Percentiles rank a stretch among this genome's conserved stretches.
These are phyloP conservation scores for Amanita inopinata DNA, from an alignment of 768 basidiomycete species.

Conservation along the genomic window DNA sequence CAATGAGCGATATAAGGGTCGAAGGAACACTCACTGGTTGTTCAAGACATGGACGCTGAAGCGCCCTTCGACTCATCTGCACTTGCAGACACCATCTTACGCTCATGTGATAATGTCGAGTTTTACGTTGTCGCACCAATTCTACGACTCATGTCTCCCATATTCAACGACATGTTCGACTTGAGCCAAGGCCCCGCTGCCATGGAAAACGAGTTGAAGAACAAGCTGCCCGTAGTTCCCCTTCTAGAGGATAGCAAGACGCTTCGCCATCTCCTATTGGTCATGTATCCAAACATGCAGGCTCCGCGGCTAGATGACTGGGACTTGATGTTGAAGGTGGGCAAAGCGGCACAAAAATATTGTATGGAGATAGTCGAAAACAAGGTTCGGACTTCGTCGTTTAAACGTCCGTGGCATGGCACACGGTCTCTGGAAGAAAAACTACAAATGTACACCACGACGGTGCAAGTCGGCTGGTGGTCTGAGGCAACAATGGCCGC, in stretches of 20 bases:
- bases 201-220: neutral
- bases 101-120: constrained; percentile 9
- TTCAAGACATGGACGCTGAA: neutral
- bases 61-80: neutral
- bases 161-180: neutral
- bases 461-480: too few relatives aligned
- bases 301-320: neutral
- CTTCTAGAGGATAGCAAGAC: constrained; percentile 11
- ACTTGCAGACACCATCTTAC: constrained; percentile 1
- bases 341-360: constrained; percentile 7
- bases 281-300: constrained; percentile 2
- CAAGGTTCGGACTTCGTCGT: neutral
- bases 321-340: neutral
- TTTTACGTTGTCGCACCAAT: neutral
- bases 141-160: neutral
- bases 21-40: too few relatives aligned
- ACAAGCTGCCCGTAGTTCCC: constrained; percentile 8
- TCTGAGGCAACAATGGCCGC: too few relatives aligned
- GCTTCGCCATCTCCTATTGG: constrained; percentile 9
- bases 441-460: too few relatives aligned
- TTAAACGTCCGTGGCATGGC: neutral
- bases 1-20: too few relatives aligned
- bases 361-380: constrained; percentile 6
- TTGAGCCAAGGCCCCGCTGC: constrained; percentile 1
- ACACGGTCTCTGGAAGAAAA: too few relatives aligned